Conservation (phyloP, 441 rosid genomes). For the Gossypium gossypioides region DNA sequence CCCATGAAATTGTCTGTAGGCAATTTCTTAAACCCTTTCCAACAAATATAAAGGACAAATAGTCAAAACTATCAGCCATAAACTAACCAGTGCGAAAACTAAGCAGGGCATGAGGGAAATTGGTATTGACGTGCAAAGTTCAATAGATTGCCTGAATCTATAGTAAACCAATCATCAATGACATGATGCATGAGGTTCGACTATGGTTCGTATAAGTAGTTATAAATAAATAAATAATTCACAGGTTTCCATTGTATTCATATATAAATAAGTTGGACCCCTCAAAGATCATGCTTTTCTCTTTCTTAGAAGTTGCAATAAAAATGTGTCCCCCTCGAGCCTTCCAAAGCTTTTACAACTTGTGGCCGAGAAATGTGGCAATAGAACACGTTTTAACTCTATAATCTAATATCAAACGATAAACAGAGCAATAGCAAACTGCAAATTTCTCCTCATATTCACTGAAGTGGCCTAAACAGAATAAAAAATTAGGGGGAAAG, state of each 20-base stretch:
- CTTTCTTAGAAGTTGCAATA: background rate
- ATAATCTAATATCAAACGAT: slow-evolving; percentile 11
- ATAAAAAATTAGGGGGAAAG: background rate
- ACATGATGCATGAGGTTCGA: background rate
- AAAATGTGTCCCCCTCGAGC: background rate
- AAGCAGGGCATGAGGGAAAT: background rate
- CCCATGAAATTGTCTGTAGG: background rate
- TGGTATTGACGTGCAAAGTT: background rate
- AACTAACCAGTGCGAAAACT: background rate
- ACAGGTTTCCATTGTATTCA: background rate
- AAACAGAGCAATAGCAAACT: slow-evolving; percentile 3
- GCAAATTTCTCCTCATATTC: slow-evolving; percentile 1
- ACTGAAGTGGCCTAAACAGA: background rate
- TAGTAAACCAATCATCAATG: background rate
- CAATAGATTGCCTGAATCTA: background rate
- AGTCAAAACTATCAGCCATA: background rate
- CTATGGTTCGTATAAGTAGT: background rate
- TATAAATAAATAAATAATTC: background rate
- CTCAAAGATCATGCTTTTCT: background rate
- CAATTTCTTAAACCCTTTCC: background rate
- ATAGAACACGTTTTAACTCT: slow-evolving; percentile 10
- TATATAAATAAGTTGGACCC: background rate
- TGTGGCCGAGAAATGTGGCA: background rate
- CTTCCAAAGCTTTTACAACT: background rate
- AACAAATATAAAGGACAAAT: background rate